Conservation (phyloP, 257 asterid genomes). For the Pogostemon cablin region DNA sequence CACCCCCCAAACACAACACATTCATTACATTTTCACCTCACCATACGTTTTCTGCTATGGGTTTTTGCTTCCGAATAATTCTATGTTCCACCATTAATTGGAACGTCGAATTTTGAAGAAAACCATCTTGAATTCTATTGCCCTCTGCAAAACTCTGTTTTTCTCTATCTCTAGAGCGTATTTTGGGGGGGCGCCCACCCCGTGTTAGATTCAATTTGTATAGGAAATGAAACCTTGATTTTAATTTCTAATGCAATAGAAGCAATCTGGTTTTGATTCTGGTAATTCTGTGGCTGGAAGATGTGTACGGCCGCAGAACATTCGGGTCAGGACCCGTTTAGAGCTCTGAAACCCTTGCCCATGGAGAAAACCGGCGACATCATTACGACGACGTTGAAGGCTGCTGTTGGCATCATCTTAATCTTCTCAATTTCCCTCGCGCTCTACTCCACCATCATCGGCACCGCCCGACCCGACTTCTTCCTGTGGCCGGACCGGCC, state of each 20-base stretch:
- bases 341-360: constrained; percentile 35
- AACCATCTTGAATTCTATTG: background rate
- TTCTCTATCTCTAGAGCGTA: background rate
- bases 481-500: constrained; percentile 45
- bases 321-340: constrained; percentile 53
- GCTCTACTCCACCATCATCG: constrained; percentile 42
- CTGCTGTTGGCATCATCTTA: constrained; percentile 35
- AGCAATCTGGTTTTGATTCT: background rate
- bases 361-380: constrained; percentile 41
- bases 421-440: constrained; percentile 43
- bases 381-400: constrained; percentile 43
- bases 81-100: background rate
- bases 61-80: background rate
- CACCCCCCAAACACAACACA: background rate
- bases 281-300: constrained; percentile 12
- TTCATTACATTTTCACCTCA: constrained; percentile 6
- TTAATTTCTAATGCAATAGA: constrained; percentile 17
- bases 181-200: background rate
- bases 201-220: too few relatives aligned
- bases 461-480: constrained; percentile 43
- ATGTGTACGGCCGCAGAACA: constrained; percentile 34
- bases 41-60: constrained; percentile 19
- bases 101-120: background rate
- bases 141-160: background rate
- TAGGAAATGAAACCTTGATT: background rate